Evolutionary conservation across 2,329 filamentous ascomycete genomes (phyloP).

Genomic region (Verticillium nubilum): DNA sequence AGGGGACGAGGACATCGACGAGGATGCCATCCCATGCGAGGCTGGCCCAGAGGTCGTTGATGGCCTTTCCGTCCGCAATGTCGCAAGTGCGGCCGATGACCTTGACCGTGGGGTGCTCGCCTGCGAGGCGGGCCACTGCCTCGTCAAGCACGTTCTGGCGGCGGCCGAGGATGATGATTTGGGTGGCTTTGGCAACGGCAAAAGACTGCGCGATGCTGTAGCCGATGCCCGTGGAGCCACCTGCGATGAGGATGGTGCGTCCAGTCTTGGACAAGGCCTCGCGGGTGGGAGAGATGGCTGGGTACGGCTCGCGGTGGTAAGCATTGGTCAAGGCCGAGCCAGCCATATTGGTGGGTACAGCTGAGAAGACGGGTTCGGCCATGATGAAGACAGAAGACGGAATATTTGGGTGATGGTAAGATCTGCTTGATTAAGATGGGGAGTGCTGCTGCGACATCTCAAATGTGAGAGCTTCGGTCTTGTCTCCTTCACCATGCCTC

Average conservation of each 20-base stretch:
- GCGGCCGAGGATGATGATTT: conserved; percentile 33
- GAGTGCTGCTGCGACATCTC: no score
- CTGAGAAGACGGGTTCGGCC: not conserved
- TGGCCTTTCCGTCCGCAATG: not conserved
- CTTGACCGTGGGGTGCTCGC: not conserved
- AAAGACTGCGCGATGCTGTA: conserved; percentile 58
- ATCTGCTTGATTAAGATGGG: no score
- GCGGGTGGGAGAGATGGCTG: conserved; percentile 26
- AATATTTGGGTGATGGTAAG: no score
- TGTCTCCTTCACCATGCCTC: no score
- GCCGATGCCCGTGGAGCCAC: conserved; percentile 61
- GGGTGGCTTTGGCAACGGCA: conserved; percentile 28
- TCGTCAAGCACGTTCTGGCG: conserved; percentile 21
- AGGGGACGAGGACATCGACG: conserved; percentile 22
- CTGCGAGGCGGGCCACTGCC: conserved; percentile 17
- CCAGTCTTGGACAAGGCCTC: conserved; percentile 34
- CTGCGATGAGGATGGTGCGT: conserved; percentile 59
- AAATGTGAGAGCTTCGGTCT: no score
- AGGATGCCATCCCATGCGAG: conserved; percentile 8
- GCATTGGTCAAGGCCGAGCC: no score
- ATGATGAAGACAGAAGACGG: no score
- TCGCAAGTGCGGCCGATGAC: not conserved
- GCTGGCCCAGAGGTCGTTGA: conserved; percentile 5
- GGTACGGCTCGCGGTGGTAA: conserved; percentile 21
- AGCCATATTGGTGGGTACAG: no score